Conservation (phyloP, 2,329 filamentous ascomycete species). For the Colletotrichum plurivorum region DNA sequence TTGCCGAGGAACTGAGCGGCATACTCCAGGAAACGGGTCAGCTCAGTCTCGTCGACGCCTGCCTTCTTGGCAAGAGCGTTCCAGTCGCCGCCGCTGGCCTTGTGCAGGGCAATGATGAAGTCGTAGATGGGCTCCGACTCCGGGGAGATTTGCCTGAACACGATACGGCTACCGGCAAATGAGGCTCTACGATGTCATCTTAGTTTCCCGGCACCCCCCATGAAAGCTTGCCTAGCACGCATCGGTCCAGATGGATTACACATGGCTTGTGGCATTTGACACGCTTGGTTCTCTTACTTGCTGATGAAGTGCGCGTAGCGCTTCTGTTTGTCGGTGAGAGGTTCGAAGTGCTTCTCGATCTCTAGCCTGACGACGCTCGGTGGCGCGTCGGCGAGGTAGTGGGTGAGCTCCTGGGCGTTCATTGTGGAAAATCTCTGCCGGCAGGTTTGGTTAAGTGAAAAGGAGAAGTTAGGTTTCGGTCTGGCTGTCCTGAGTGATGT, state of each 20-base stretch:
- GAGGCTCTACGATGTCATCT: slow-evolving; percentile 70
- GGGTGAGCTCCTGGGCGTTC: slow-evolving; percentile 73
- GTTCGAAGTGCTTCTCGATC: slow-evolving; percentile 94
- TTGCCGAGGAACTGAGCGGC: slow-evolving; percentile 85
- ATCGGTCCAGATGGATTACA: slow-evolving; percentile 3
- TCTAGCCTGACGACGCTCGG: slow-evolving; percentile 89
- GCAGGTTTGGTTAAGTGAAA: slow-evolving; percentile 22
- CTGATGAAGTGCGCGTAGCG: slow-evolving; percentile 93
- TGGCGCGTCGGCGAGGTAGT: slow-evolving; percentile 93
- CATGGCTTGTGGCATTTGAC: not conserved
- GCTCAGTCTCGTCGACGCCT: slow-evolving; percentile 73
- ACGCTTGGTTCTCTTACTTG: slow-evolving; percentile 66
- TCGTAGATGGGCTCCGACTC: slow-evolving; percentile 88
- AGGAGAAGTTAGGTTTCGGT: slow-evolving; percentile 16
- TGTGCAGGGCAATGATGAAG: slow-evolving; percentile 82
- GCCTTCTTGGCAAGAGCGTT: slow-evolving; percentile 74
- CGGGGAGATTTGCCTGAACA: slow-evolving; percentile 85
- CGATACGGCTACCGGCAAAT: slow-evolving; percentile 82
- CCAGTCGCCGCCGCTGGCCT: slow-evolving; percentile 78
- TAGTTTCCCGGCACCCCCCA: slow-evolving; percentile 24
- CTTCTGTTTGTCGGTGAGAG: slow-evolving; percentile 81
- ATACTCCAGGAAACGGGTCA: slow-evolving; percentile 82
- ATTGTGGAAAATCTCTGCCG: slow-evolving; percentile 57
- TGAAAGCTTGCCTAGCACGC: slow-evolving; percentile 24
- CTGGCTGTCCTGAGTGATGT: slow-evolving; percentile 25